These are phyloP conservation scores for Plasmodium gonderi DNA, from an alignment of 169 alveolate genomes.

Conservation along the genomic window DNA sequence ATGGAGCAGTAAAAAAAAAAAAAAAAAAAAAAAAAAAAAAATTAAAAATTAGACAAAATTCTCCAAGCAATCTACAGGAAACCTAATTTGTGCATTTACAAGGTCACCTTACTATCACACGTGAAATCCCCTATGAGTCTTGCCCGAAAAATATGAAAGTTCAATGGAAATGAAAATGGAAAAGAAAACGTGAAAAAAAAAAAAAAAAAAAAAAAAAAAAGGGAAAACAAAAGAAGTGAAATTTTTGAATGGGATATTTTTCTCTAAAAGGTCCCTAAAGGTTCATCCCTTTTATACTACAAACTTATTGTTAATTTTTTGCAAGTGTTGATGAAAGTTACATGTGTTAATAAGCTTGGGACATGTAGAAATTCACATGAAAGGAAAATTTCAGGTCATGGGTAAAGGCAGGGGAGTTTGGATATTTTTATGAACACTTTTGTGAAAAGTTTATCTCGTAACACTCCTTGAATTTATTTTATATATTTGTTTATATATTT, in stretches of 20 bases:
- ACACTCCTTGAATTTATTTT: no score
- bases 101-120: neutral
- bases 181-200: neutral
- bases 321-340: neutral
- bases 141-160: no score
- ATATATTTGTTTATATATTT: neutral
- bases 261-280: neutral
- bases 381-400: neutral
- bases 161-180: neutral
- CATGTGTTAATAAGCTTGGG: no score
- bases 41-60: neutral
- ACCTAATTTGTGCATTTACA: neutral
- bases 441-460: neutral
- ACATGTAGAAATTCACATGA: neutral
- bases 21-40: no score
- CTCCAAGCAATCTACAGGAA: neutral
- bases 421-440: neutral
- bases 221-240: neutral
- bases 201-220: neutral
- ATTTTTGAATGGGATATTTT: neutral
- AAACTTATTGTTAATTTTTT: neutral
- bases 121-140: neutral
- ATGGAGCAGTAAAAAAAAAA: neutral
- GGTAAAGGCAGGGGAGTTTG: neutral
- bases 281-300: neutral